A percentile compares a stretch with the other conserved stretches of the same genome.
These are phyloP conservation scores for Ehretia macrophylla DNA, from an alignment of 257 asterid species.

Conservation along the genomic window DNA sequence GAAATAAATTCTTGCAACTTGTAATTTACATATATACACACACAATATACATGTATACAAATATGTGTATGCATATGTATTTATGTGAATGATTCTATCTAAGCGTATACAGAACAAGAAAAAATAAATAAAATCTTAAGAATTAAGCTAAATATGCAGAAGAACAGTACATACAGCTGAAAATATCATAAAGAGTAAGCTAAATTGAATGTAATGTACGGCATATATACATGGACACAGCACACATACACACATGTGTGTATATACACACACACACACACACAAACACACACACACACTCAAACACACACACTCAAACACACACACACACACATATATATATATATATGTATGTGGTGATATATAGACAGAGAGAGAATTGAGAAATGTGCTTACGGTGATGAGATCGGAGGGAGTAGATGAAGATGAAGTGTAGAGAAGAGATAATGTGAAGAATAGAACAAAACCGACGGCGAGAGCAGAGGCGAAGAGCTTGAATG, in stretches of 20 bases:
- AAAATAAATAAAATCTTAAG: no score
- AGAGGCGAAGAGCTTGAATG: constrained; percentile 25
- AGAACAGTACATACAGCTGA: no score
- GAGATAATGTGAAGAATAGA: constrained; percentile 21
- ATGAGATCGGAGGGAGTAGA: constrained; percentile 19
- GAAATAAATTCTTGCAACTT: neutral
- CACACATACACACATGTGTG: no score
- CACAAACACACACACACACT: neutral
- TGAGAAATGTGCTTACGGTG: constrained; percentile 20
- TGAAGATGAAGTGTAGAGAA: constrained; percentile 23
- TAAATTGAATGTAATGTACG: neutral
- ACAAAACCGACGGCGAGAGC: constrained; percentile 17
- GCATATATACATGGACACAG: neutral
- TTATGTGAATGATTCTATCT: no score
- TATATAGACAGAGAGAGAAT: neutral
- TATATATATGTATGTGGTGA: neutral
- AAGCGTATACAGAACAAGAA: neutral
- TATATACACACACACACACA: no score
- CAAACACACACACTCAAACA: no score
- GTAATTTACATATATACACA: neutral
- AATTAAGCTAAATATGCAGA: neutral
- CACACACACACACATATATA: neutral
- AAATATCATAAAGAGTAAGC: neutral
- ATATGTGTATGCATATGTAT: no score
- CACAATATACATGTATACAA: neutral